A percentile compares a stretch with the other conserved stretches of the same genome.
These are phyloP conservation scores for Albophoma yamanashiensis DNA, from an alignment of 2,329 filamentous ascomycete species.

Conservation along the genomic window DNA sequence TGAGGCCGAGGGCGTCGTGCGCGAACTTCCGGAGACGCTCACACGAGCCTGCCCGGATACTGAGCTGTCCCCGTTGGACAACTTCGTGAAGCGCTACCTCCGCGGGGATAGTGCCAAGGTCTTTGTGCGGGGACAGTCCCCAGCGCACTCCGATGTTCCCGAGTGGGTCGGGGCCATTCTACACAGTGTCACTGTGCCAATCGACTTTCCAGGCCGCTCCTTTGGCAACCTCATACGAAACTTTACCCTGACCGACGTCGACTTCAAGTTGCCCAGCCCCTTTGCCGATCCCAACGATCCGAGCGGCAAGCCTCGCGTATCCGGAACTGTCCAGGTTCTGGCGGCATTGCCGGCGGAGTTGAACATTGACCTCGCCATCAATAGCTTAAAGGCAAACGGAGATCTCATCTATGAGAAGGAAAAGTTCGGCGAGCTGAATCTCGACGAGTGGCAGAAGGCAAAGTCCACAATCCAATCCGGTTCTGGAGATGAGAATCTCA, in stretches of 20 bases:
- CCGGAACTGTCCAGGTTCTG: constrained; percentile 70
- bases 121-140: constrained; percentile 70
- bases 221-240: constrained; percentile 79
- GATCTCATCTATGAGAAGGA: constrained; percentile 69
- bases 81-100: constrained; percentile 71
- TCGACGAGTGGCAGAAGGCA: constrained; percentile 74
- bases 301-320: constrained; percentile 65
- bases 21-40: constrained; percentile 62
- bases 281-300: constrained; percentile 66
- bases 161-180: constrained; percentile 75
- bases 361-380: constrained; percentile 74
- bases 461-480: constrained; percentile 61
- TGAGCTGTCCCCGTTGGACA: constrained; percentile 72
- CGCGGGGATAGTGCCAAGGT: constrained; percentile 68
- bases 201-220: constrained; percentile 72
- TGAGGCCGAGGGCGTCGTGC: constrained; percentile 61
- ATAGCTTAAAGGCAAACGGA: constrained; percentile 62
- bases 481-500: constrained; percentile 43
- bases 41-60: constrained; percentile 66
- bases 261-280: constrained; percentile 76
- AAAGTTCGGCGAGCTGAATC: constrained; percentile 71
- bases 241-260: constrained; percentile 75
- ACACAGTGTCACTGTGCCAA: constrained; percentile 68
- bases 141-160: constrained; percentile 57
- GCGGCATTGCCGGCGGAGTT: constrained; percentile 75